Evolutionary conservation across 2,329 filamentous ascomycete species (phyloP).

Genomic region (Aspergillus arachidicola): DNA sequence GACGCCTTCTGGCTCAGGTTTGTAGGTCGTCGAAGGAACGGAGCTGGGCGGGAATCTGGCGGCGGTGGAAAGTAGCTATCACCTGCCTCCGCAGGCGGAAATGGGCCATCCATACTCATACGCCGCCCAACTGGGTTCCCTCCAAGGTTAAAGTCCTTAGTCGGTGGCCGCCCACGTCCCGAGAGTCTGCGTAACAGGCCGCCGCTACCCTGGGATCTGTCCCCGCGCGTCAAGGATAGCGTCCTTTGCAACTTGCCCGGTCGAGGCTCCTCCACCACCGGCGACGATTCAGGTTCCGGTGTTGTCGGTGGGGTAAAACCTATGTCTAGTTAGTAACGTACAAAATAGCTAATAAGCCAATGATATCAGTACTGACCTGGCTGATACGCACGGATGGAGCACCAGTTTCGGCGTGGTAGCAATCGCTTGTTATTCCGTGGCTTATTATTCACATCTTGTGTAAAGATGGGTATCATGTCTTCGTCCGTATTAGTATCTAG

Average conservation of each 20-base stretch:
- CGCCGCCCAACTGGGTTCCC: constrained; percentile 28
- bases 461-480: constrained; percentile 93
- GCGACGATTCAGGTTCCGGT: constrained; percentile 53
- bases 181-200: constrained; percentile 52
- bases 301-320: constrained; percentile 73
- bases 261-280: constrained; percentile 33
- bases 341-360: constrained; percentile 9
- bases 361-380: constrained; percentile 59
- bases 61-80: constrained; percentile 37
- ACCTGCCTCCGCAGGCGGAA: constrained; percentile 31
- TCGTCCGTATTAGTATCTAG: constrained; percentile 78
- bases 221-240: constrained; percentile 62
- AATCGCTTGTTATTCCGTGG: constrained; percentile 87
- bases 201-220: constrained; percentile 45
- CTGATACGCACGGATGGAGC: constrained; percentile 81
- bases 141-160: constrained; percentile 39
- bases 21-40: constrained; percentile 71
- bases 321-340: constrained; percentile 54
- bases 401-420: constrained; percentile 92
- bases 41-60: constrained; percentile 37
- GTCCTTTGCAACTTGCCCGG: constrained; percentile 56
- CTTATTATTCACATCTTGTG: constrained; percentile 84
- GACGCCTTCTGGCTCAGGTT: constrained; percentile 66
- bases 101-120: constrained; percentile 39
- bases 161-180: constrained; percentile 46